These are phyloP conservation scores for Oehlia diaphana DNA, from an alignment of 192 early-diverging fungal genomes.

Conservation along the genomic window DNA sequence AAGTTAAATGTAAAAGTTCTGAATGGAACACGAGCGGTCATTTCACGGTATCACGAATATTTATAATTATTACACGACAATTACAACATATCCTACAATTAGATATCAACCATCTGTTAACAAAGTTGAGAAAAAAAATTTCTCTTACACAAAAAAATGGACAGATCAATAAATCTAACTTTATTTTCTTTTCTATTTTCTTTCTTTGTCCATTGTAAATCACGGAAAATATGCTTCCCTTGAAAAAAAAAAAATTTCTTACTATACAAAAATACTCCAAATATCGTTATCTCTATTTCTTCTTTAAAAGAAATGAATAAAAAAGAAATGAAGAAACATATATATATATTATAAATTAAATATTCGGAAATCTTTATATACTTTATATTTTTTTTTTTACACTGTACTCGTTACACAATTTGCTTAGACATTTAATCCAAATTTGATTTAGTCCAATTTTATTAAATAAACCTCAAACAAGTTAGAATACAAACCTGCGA, in stretches of 20 bases:
- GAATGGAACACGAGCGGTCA: not conserved
- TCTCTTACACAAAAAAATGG: not conserved
- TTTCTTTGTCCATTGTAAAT: not conserved
- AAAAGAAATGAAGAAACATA: too few relatives aligned
- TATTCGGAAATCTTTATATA: not conserved
- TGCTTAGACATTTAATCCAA: constrained; percentile 1
- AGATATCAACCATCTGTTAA: not conserved
- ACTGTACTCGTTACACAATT: not conserved
- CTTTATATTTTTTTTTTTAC: too few relatives aligned
- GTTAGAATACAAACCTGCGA: not conserved
- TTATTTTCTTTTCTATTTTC: not conserved
- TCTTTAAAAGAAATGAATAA: too few relatives aligned
- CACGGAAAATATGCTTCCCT: not conserved
- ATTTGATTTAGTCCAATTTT: not conserved
- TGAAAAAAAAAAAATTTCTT: too few relatives aligned
- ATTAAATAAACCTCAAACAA: not conserved
- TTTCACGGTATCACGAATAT: not conserved
- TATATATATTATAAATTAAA: too few relatives aligned
- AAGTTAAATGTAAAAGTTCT: not conserved
- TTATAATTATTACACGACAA: constrained; percentile 1
- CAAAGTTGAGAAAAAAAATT: not conserved
- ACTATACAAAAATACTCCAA: not conserved
- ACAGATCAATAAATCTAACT: not conserved
- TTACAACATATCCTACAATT: not conserved
- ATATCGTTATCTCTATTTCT: not conserved